Conservation (phyloP, 2,329 filamentous ascomycete genomes). For the Aspergillus unguis region DNA sequence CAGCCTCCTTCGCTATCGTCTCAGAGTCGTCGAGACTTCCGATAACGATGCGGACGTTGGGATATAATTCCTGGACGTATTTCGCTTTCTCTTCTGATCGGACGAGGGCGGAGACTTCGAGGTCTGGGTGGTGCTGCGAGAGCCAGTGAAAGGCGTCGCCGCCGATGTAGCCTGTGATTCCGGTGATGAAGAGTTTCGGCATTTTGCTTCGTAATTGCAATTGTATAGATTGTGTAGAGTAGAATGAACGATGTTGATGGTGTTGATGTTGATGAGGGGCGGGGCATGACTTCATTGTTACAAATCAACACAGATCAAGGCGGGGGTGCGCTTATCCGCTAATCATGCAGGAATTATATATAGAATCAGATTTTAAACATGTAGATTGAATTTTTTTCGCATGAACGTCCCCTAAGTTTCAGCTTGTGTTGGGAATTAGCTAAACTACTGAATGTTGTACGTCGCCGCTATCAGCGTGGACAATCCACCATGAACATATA, state of each 20-base stretch:
- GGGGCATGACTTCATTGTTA: too few species aligned
- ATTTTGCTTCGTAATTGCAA: neutral
- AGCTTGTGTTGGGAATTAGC: too few species aligned
- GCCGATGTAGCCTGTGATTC: constrained; percentile 51
- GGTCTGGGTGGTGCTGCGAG: constrained; percentile 40
- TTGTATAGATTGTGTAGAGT: neutral
- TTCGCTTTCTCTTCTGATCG: constrained; percentile 38
- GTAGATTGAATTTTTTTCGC: too few species aligned
- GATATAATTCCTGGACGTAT: constrained; percentile 38
- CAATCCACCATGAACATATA: too few species aligned
- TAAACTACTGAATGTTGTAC: too few species aligned
- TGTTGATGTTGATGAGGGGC: too few species aligned
- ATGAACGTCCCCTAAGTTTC: too few species aligned
- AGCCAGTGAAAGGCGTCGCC: constrained; percentile 47
- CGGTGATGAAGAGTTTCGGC: constrained; percentile 45
- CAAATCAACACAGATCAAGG: too few species aligned
- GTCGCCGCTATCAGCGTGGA: too few species aligned
- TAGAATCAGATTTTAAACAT: too few species aligned
- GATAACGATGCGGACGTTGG: constrained; percentile 50
- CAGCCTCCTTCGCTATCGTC: neutral
- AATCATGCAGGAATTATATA: too few species aligned
- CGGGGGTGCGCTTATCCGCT: too few species aligned
- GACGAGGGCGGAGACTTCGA: constrained; percentile 37
- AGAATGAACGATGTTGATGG: neutral
- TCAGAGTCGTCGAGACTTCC: constrained; percentile 39